Conservation (phyloP, 331 rosid species). For the Telfairia occidentalis region DNA sequence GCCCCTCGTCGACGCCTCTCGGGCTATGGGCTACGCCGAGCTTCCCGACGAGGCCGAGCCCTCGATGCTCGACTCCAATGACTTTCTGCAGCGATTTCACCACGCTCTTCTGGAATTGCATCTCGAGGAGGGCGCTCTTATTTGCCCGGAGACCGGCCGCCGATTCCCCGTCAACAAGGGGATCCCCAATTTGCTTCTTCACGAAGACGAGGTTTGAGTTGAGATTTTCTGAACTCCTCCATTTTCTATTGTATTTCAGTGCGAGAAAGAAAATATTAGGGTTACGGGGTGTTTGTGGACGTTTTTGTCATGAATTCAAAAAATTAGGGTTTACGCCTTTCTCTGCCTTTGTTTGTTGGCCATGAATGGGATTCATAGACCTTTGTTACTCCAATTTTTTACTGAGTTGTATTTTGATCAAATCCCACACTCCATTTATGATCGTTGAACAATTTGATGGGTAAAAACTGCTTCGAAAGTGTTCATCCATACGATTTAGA, state of each 20-base stretch:
- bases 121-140: conserved; percentile 73
- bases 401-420: background rate
- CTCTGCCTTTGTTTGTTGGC: background rate
- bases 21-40: conserved; percentile 48
- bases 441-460: background rate
- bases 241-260: background rate
- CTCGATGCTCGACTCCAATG: conserved; percentile 54
- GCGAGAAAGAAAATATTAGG: background rate
- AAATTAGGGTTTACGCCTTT: background rate
- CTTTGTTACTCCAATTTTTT: background rate
- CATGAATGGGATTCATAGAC: background rate
- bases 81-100: conserved; percentile 55
- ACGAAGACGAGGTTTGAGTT: conserved; percentile 67
- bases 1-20: conserved; percentile 45
- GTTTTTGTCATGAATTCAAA: background rate
- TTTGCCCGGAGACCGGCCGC: conserved; percentile 66
- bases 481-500: too few species aligned
- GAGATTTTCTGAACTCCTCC: background rate
- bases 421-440: background rate
- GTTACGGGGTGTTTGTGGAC: background rate
- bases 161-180: conserved; percentile 61
- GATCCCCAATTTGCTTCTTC: conserved; percentile 77
- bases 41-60: conserved; percentile 67
- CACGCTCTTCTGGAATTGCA: conserved; percentile 79
- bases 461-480: background rate